Evolutionary conservation across 208 protist species (phyloP), one percentile per base, ranked within the genome.

Genomic region (Eutreptiella sp.): DNA sequence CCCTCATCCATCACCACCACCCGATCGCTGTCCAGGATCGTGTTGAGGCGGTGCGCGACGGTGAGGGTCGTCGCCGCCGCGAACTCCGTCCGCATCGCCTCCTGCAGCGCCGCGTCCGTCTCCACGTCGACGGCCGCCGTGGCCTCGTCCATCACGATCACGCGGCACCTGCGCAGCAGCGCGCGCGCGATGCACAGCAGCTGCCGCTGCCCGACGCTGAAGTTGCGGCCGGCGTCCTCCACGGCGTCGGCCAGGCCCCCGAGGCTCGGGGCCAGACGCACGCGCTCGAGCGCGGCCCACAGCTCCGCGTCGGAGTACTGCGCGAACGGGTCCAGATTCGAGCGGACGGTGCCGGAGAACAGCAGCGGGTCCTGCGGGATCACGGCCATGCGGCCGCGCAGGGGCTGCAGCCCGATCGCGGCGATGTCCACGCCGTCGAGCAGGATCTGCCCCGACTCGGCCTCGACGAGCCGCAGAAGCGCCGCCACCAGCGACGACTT

Each of bases 31-130:
- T 79, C 48, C 21, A 66, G 66, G 11, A 80, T 67, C 4, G 79
- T 85, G 38, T 82, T 61, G 2, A 85, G 46, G 29, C 79, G 48
- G 35, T 82, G 77, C 32, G 77, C 80, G 50, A 83, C 79, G 26
- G 55, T 70, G 3, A 85, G 41, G 11, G 81, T 50, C 0, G 80
- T 85, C 31, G 68, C 50, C 0, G 54, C 23, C 5, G 0, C 36
- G 38, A 85, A 85, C 11, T 29, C 26, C 16, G 59, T 39, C 2
- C 69, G 35, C 3, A 85, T 58, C 0, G 79, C 81, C n/a, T 39
- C 32, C 61, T 86, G 79, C 19, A 86, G 76, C 9, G 67, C 21
- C 0, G 0, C 32, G 46, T 86, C 80, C 14, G 80, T 84, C 14
- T 81, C 58, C 14, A 38, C 47, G 43, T 85, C 78, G 0, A 75